A percentile compares a stretch with the other conserved stretches of the same genome.
Evolutionary conservation across 2,329 filamentous ascomycete species (phyloP).

Genomic region (Alternaria novae-zelandiae): DNA sequence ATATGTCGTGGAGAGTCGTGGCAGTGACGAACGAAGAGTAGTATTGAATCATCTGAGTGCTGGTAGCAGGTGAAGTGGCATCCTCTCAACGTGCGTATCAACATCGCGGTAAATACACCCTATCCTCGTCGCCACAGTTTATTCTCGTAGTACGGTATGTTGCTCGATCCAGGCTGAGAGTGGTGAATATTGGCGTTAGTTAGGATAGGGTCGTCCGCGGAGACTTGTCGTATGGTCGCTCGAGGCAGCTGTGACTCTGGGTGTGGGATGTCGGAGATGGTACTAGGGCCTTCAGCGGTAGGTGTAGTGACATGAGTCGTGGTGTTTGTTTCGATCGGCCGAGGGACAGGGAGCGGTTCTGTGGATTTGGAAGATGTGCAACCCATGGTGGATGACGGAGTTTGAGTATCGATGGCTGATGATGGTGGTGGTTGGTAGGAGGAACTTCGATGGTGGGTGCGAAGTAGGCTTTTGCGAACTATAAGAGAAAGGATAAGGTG

Average conservation of each 20-base stretch:
- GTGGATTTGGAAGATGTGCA: background rate
- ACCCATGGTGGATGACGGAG: background rate
- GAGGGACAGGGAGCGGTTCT: background rate
- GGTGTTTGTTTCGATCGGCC: background rate
- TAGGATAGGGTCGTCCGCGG: background rate
- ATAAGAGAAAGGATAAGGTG: accelerated
- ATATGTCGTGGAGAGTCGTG: too few relatives aligned
- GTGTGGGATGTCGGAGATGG: background rate
- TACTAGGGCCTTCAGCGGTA: background rate
- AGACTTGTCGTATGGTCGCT: background rate
- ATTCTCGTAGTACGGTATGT: background rate
- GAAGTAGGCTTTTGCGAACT: background rate
- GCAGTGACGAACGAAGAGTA: too few relatives aligned
- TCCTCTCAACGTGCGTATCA: too few relatives aligned
- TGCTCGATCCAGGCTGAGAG: background rate
- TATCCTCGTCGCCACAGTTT: background rate
- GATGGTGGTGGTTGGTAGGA: background rate
- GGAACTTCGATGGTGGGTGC: background rate
- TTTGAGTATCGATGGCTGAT: background rate
- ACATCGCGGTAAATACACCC: too few relatives aligned
- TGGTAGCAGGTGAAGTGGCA: too few relatives aligned
- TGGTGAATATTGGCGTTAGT: background rate
- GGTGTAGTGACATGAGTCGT: background rate
- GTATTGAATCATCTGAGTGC: too few relatives aligned
- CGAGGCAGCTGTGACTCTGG: background rate